Evolutionary conservation across 208 protist genomes (phyloP), one percentile per base, ranked within the genome.

Genomic region (Crithidia acanthocephali): DNA sequence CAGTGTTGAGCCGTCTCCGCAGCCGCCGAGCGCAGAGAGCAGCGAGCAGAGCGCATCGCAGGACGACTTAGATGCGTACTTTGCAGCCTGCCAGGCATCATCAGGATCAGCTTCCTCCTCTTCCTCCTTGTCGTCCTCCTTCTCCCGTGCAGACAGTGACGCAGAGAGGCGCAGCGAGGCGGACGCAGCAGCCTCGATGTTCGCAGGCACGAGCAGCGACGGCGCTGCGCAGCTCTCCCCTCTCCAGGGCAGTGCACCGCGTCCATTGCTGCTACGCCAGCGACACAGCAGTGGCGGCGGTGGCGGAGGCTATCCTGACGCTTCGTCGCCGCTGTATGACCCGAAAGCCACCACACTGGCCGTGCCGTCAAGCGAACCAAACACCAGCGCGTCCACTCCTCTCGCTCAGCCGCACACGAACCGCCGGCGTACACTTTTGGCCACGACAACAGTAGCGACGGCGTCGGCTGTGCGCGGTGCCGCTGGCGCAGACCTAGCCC

Each of bases 61-160:
- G n/a, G 72, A 70, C n/a, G 37, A 47, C 22, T 53, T 92, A 6
- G 72, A 79, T 15, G 80, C 85, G 20, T 92, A 92, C 68, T 92
- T 78, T n/a, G 77, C 67, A 10, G 83, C 68, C 9, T 92, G 87
- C 45, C 27, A 40, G 23, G 59, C 67, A 1, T n/a, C n/a, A n/a
- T n/a, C n/a, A n/a, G n/a, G n/a, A n/a, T n/a, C n/a, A n/a, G 35
- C 35, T 11, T 40, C 35, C 8, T 40, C 35, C 8, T 51, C 72
- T 10, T 66, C 65, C 0, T 27, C 42, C 10, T 33, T 23, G 2
- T 64, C 71, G 16, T 68, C 61, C 32, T 65, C 59, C 55, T 65
- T 37, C 25, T 68, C 70, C 10, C 63, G 47, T 20, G 16, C 44
- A 48, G 44, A 48, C 6, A n/a, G 44, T n/a, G 44, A 48, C 13